These are phyloP conservation scores for Phytopythium helicoides DNA, from an alignment of 352 stramenopile genomes.

Conservation along the genomic window DNA sequence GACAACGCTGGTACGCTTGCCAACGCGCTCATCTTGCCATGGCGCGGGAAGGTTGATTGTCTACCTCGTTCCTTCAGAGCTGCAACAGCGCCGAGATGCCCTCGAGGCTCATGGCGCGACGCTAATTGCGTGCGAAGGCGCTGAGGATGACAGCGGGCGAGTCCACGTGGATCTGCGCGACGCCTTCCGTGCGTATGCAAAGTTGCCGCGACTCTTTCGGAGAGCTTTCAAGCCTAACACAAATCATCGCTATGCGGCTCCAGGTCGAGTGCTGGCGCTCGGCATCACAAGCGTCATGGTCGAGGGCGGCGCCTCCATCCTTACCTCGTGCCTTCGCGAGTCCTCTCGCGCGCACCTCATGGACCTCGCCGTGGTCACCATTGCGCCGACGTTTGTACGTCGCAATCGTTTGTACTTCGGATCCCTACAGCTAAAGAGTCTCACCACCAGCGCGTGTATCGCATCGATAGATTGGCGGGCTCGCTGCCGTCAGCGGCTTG, in stretches of 20 bases:
- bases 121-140: conserved; percentile 35
- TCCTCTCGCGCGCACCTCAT: conserved; percentile 40
- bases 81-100: conserved; percentile 23
- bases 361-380: conserved; percentile 68
- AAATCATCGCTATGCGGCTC: too few relatives aligned
- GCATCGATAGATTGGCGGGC: conserved; percentile 59
- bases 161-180: conserved; percentile 54
- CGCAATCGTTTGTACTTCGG: not conserved
- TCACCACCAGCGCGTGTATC: too few relatives aligned
- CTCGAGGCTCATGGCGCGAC: conserved; percentile 46
- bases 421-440: not conserved
- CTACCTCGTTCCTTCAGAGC: conserved; percentile 24
- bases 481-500: conserved; percentile 38
- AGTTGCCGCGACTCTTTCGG: not conserved
- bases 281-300: conserved; percentile 77
- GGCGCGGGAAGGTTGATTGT: not conserved
- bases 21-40: not conserved
- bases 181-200: conserved; percentile 43
- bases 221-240: not conserved
- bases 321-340: conserved; percentile 64
- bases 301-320: conserved; percentile 74
- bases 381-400: conserved; percentile 81
- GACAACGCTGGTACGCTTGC: conserved; percentile 19
- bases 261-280: conserved; percentile 32
- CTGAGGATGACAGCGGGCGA: conserved; percentile 9